Evolutionary conservation across 179 eudicot genomes (phyloP), one percentile per base, ranked within the genome.

Genomic region (Camellia oleifera): DNA sequence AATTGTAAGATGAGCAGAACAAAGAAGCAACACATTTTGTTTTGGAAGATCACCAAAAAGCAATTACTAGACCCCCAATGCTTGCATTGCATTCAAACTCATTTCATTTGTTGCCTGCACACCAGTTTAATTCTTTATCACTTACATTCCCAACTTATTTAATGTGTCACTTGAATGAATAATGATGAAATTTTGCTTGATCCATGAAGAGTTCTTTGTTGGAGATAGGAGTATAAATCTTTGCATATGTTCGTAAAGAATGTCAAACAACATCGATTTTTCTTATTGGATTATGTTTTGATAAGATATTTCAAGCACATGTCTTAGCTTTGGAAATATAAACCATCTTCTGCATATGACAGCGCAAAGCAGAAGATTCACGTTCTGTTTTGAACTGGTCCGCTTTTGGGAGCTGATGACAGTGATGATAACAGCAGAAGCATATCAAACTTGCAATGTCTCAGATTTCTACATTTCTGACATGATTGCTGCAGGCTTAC

Each of bases 381-480:
- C 17, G 18, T 74, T 50, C 14, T 20, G 40, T 52, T 44, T 20
- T 52, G 32, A 18, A 52, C n/a, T 72, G 15, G 14, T 14, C 63
- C 85, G 67, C 79, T 66, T 74, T 83, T 82, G 77, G 83, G 80
- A 73, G 85, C 82, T 17, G 94, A 89, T 80, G 91, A 90, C 57
- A 88, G 92, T 88, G 97, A 87, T 78, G 91, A 89, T 83, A 85
- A 88, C 83, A 87, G 88, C 84, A 89, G 86, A 86, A 90, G 88
- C 81, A 83, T 74, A 82, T 82, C 92, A 86, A 84, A 87, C 88
- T 75, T 88, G 94, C 94, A 95, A 84, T 81, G 83, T 86, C 61
- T 87, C 97, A 73, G 98, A 94, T 88, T 88, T 95, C 85, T 90
- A 80, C 82, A 83, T 92, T 81, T 89, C 96, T 72, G 98, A 90